Evolutionary conservation across 805 yeast genomes (phyloP).

Genomic region (Cyberlindnera veronae): DNA sequence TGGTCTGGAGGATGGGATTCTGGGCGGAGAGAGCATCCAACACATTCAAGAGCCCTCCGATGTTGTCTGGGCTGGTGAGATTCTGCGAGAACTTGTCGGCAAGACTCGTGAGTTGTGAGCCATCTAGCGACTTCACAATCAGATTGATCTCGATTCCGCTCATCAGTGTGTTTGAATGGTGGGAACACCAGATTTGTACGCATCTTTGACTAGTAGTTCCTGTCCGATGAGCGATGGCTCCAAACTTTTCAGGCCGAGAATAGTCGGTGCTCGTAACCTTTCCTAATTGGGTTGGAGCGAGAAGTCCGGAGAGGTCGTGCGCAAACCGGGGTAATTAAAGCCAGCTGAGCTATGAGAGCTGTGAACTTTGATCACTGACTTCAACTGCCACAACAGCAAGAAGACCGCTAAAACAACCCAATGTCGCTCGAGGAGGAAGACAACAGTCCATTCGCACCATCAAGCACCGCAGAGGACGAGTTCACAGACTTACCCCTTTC

Average conservation of each 20-base stretch:
- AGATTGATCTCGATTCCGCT: background rate
- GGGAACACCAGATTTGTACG: too few relatives aligned
- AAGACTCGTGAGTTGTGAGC: background rate
- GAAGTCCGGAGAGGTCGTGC: background rate
- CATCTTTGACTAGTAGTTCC: too few relatives aligned
- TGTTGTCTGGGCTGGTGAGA: slow-evolving; percentile 6
- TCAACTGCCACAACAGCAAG: too few relatives aligned
- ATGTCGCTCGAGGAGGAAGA: slow-evolving; percentile 26
- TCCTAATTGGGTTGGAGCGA: background rate
- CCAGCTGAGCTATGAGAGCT: too few relatives aligned
- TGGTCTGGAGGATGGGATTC: background rate
- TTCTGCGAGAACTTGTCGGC: slow-evolving; percentile 4
- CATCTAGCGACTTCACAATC: slow-evolving; percentile 1
- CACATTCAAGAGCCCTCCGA: slow-evolving; percentile 11
- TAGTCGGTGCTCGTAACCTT: background rate
- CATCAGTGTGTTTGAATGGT: too few relatives aligned
- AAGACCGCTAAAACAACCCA: background rate
- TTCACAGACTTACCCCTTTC: slow-evolving; percentile 28
- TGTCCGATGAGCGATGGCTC: background rate
- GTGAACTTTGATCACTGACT: too few relatives aligned
- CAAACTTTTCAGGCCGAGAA: background rate
- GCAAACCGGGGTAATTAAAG: too few relatives aligned
- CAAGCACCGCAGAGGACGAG: slow-evolving; percentile 19
- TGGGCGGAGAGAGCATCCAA: slow-evolving; percentile 6
- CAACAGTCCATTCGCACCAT: slow-evolving; percentile 25